Conservation (phyloP, 805 yeast species). For the Groenewaldozyma salmanticensis region DNA sequence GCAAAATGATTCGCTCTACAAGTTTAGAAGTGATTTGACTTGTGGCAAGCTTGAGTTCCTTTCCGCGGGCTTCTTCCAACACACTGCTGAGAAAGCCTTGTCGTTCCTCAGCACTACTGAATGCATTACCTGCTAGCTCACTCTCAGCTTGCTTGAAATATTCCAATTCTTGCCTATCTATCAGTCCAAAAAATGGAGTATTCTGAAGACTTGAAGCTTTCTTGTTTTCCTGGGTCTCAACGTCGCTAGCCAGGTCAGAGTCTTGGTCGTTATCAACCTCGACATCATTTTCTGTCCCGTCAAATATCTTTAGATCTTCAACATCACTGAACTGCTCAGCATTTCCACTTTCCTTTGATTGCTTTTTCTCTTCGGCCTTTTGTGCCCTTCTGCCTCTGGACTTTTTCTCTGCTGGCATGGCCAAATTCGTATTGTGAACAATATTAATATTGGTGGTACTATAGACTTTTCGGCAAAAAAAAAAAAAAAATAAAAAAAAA, state of each 20-base stretch:
- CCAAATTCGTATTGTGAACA: not conserved
- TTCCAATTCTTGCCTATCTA: conserved; percentile 75
- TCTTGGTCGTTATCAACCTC: conserved; percentile 22
- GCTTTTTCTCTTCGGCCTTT: conserved; percentile 1
- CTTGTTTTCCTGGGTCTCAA: conserved; percentile 9
- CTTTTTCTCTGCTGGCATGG: not conserved
- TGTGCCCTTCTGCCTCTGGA: conserved; percentile 1
- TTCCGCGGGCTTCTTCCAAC: conserved; percentile 77
- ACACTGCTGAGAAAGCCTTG: conserved; percentile 64
- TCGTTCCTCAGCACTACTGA: conserved; percentile 64
- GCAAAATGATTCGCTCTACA: conserved; percentile 73
- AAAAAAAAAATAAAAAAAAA: no score
- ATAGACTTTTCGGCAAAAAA: not conserved
- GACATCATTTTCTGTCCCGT: conserved; percentile 24
- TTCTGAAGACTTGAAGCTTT: conserved; percentile 9
- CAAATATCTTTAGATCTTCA: conserved; percentile 12
- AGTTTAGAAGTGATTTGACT: conserved; percentile 92
- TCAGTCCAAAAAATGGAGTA: conserved; percentile 69
- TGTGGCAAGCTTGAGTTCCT: conserved; percentile 84
- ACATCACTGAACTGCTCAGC: conserved; percentile 13
- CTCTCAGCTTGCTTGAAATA: conserved; percentile 91
- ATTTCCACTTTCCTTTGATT: conserved; percentile 1
- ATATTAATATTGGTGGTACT: no score
- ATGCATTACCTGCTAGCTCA: conserved; percentile 70
- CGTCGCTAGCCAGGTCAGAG: no score